Conservation (phyloP, 495 filamentous ascomycete species). For the Venustampulla echinocandica region DNA sequence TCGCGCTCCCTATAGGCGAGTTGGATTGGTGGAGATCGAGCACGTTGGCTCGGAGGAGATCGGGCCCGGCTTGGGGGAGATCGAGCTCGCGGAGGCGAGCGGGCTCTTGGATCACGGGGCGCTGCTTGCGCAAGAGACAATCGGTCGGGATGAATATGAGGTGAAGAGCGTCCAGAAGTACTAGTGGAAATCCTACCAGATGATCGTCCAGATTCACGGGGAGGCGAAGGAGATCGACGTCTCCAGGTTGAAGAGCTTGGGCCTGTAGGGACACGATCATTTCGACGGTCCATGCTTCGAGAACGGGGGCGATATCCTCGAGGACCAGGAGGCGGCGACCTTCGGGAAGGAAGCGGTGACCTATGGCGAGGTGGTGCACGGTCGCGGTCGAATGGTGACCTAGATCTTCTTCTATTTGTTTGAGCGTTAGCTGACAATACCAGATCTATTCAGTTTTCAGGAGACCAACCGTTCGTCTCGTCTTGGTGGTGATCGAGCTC, state of each 20-base stretch:
- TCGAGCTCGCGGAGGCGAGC: conserved; percentile 17
- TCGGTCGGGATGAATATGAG: conserved; percentile 17
- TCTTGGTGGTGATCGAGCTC: conserved; percentile 20
- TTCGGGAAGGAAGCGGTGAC: conserved; percentile 10
- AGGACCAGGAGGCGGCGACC: conserved; percentile 21
- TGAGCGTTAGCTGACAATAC: no score
- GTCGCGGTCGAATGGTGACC: conserved; percentile 23
- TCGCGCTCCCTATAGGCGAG: conserved; percentile 1
- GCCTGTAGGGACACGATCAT: conserved; percentile 14
- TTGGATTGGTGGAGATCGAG: neutral
- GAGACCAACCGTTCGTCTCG: conserved; percentile 22
- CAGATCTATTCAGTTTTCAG: no score
- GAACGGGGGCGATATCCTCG: conserved; percentile 19
- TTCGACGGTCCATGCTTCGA: conserved; percentile 19
- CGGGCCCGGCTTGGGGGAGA: conserved; percentile 22
- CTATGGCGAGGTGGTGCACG: conserved; percentile 10
- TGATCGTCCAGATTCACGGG: conserved; percentile 17
- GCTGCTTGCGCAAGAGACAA: conserved; percentile 12
- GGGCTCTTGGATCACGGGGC: conserved; percentile 10
- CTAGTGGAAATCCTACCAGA: conserved; percentile 21
- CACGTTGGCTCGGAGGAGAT: conserved; percentile 1
- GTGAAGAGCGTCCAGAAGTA: conserved; percentile 24
- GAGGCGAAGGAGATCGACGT: conserved; percentile 19
- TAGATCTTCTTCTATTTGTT: conserved; percentile 24
- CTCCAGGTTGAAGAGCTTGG: conserved; percentile 17